phyloP scores from a whole-genome alignment of 73 alveolate genomes.

The Paramecium octaurelia region DNA sequence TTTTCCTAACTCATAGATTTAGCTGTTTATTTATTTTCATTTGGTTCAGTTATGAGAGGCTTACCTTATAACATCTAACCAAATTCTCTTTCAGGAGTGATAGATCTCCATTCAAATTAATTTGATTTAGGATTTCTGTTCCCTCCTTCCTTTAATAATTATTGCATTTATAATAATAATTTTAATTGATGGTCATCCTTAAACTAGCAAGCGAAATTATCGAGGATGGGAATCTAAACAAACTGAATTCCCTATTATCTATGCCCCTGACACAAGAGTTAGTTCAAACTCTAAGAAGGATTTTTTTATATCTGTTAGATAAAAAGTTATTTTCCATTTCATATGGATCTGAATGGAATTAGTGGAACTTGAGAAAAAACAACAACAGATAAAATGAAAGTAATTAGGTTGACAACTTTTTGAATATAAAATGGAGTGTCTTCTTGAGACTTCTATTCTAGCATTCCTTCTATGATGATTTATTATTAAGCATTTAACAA shows the following conservation, averaged over 20 bases:
- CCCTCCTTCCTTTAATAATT: background rate
- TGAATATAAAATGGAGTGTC: slow-evolving; percentile 35
- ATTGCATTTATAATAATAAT: background rate
- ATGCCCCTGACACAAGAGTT: background rate
- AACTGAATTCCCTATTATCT: background rate
- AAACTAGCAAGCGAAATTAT: slow-evolving; percentile 21
- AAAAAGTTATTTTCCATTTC: background rate
- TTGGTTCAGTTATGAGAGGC: slow-evolving; percentile 22
- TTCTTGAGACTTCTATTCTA: background rate
- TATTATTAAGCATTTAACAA: background rate
- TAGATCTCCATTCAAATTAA: slow-evolving; percentile 44
- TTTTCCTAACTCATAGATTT: slow-evolving; percentile 45
- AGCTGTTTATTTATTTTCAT: slow-evolving; percentile 40
- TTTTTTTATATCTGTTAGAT: background rate
- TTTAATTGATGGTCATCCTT: background rate
- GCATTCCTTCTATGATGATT: background rate
- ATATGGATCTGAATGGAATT: slow-evolving; percentile 32
- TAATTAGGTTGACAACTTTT: background rate
- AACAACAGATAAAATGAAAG: background rate
- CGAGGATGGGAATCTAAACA: slow-evolving; percentile 26
- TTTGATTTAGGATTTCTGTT: background rate
- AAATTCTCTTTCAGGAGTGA: slow-evolving; percentile 41
- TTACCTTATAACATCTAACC: background rate
- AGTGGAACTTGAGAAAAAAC: background rate
- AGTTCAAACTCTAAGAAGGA: slow-evolving; percentile 24